phyloP scores from a whole-genome alignment of 2,329 filamentous ascomycete species.

The Monosporascus ibericus region DNA sequence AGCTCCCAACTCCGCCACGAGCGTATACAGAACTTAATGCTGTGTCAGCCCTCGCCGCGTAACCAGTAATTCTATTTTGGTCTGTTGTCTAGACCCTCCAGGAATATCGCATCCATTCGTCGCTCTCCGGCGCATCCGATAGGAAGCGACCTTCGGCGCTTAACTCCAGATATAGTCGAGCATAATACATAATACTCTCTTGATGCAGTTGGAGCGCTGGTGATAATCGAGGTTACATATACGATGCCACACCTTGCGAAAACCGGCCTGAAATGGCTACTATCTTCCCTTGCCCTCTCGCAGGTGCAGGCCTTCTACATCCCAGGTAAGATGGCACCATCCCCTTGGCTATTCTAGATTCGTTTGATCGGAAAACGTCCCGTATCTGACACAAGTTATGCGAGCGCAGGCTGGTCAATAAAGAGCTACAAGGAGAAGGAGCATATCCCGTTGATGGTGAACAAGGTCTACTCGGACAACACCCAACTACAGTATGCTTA shows the following conservation, averaged over 20 bases:
- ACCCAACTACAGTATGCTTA: constrained; percentile 91
- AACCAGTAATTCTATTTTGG: background rate
- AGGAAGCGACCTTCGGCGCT: too few species aligned
- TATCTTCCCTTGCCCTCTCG: constrained; percentile 40
- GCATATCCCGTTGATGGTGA: constrained; percentile 77
- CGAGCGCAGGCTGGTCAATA: constrained; percentile 64
- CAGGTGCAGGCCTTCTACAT: constrained; percentile 71
- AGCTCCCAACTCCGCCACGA: background rate
- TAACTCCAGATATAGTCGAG: constrained; percentile 1
- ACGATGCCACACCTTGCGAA: constrained; percentile 19
- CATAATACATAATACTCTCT: constrained; percentile 1
- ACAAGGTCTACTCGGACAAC: constrained; percentile 86
- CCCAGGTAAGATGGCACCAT: constrained; percentile 55
- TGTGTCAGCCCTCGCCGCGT: background rate
- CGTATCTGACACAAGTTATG: constrained; percentile 10
- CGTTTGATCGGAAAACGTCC: constrained; percentile 1
- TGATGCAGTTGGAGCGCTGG: constrained; percentile 13
- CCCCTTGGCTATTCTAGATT: background rate
- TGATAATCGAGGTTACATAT: constrained; percentile 7
- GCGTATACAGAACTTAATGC: background rate
- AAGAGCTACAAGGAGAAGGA: constrained; percentile 73
- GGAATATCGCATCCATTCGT: background rate
- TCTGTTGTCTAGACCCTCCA: background rate
- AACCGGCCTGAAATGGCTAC: constrained; percentile 34
- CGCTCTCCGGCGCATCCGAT: background rate